Evolutionary conservation across 495 filamentous ascomycete species (phyloP).

Genomic region (Hypoxylon intermedium): DNA sequence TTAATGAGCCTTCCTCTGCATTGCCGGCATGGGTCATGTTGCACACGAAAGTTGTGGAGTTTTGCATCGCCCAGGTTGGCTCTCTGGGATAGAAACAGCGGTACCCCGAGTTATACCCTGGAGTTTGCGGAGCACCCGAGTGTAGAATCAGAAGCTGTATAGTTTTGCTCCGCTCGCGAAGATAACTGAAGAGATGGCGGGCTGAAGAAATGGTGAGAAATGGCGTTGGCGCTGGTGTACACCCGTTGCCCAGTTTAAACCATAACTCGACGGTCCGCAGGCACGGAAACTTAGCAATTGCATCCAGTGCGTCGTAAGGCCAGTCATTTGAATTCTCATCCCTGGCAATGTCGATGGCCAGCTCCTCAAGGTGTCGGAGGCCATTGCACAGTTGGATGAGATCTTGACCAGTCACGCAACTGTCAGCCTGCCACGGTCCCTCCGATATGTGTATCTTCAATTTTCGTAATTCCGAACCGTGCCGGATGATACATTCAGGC

Average conservation of each 20-base stretch:
- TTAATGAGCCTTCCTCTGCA: neutral
- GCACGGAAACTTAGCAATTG: constrained; percentile 17
- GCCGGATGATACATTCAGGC: constrained; percentile 12
- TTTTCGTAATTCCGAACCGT: constrained; percentile 14
- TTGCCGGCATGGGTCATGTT: neutral
- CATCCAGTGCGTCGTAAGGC: constrained; percentile 19
- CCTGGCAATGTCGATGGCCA: constrained; percentile 19
- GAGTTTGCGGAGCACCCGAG: constrained; percentile 12
- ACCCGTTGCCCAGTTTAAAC: constrained; percentile 11
- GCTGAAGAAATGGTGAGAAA: constrained; percentile 16
- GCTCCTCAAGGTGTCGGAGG: constrained; percentile 23
- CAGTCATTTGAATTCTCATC: constrained; percentile 7
- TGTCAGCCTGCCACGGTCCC: neutral
- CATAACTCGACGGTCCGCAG: constrained; percentile 22
- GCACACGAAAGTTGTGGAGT: neutral
- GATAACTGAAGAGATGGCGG: constrained; percentile 20
- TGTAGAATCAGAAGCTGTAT: constrained; percentile 14
- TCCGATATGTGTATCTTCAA: constrained; percentile 9
- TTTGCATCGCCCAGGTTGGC: neutral
- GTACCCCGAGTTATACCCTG: neutral
- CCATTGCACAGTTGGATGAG: constrained; percentile 13
- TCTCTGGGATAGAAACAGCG: neutral
- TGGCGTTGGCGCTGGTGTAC: constrained; percentile 3
- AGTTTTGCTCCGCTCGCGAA: constrained; percentile 16
- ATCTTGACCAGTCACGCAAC: constrained; percentile 12